Conservation (phyloP, 1,284 basidiomycete species). For the Gomphus bonarii region DNA sequence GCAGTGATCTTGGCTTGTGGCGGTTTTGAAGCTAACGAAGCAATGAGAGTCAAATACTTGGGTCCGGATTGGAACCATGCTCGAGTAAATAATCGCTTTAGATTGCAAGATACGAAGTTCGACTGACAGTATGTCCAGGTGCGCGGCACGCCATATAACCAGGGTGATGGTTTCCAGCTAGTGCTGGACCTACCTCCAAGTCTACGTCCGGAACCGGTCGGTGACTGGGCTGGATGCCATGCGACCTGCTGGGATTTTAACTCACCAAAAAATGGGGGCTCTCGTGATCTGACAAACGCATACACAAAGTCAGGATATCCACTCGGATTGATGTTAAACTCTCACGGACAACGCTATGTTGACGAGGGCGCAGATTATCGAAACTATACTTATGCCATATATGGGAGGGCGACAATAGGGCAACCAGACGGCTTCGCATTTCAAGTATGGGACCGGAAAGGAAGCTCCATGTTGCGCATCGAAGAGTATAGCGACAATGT, state of each 20-base stretch:
- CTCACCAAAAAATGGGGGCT: conserved; percentile 37
- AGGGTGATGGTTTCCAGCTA: conserved; percentile 48
- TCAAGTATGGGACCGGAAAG: conserved; percentile 49
- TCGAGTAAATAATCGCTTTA: conserved; percentile 28
- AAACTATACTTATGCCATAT: conserved; percentile 63
- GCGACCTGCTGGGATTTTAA: conserved; percentile 66
- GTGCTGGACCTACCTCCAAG: conserved; percentile 42
- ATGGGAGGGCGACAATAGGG: conserved; percentile 44
- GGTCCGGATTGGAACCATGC: conserved; percentile 47
- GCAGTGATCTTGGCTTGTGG: conserved; percentile 53
- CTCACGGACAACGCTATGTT: conserved; percentile 46
- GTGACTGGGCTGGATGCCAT: conserved; percentile 56
- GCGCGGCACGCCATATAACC: conserved; percentile 59
- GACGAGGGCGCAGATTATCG: conserved; percentile 63
- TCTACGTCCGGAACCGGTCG: conserved; percentile 26
- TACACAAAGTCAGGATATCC: conserved; percentile 67
- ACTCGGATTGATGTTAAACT: conserved; percentile 56
- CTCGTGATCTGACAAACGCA: conserved; percentile 51
- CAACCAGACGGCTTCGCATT: conserved; percentile 51
- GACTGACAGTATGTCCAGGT: conserved; percentile 28
- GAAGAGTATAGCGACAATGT: conserved; percentile 58
- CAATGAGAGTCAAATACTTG: conserved; percentile 40
- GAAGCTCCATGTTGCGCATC: conserved; percentile 32
- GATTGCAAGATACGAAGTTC: not conserved
- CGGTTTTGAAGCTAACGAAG: conserved; percentile 49